Base-by-base conservation (phyloP, 2,329 filamentous ascomycete genomes). In the Parastagonospora nodorum region DNA sequence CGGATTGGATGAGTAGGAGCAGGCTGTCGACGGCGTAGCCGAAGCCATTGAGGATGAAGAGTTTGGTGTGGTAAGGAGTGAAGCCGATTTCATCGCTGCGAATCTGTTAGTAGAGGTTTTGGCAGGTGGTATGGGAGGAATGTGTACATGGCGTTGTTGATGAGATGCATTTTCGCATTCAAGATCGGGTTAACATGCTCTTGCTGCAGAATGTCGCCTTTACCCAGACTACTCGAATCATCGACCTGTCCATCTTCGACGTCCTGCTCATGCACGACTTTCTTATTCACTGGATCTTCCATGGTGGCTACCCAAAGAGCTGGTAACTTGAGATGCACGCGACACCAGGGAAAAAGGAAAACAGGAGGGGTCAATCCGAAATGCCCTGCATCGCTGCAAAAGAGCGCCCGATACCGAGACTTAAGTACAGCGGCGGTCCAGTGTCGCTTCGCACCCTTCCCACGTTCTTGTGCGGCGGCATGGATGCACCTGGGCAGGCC, bases 101-200 rank as follows among this genome's bases (percentile, higher is more conserved):
- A 43, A 12, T 7, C 14, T n/a, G 9, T n/a, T 11, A 27, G 8
- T 33, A 15, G 31, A 12, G 15, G 33, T 15, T 24, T 24, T 24
- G 19, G 19, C 11, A 16, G 8, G 9, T 38, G 36, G 27, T 11
- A 8, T 40, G 81, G 73, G 61, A 84, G 84, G 16, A 41, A 45
- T 43, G 55, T 45, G 19, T 55, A 55, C n/a, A 61, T 61, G 5
- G 58, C 55, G 69, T 89, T 82, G 66, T 89, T 89, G 52, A 89
- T 81, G 27, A 89, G 75, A 59, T 85, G 80, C 84, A 88, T 89
- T 69, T 89, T 88, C 35, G 80, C 80, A 60, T 83, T 83, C 38
- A 88, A 73, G 1, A 81, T 84, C 4, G 84, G 82, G 63, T 88
- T 85, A 27, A 83, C 72, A 61, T 83, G 78, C 68, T 87, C 82